phyloP scores from a whole-genome alignment of 164 flowering plant species.

The grape (Vitis vinifera) region DNA sequence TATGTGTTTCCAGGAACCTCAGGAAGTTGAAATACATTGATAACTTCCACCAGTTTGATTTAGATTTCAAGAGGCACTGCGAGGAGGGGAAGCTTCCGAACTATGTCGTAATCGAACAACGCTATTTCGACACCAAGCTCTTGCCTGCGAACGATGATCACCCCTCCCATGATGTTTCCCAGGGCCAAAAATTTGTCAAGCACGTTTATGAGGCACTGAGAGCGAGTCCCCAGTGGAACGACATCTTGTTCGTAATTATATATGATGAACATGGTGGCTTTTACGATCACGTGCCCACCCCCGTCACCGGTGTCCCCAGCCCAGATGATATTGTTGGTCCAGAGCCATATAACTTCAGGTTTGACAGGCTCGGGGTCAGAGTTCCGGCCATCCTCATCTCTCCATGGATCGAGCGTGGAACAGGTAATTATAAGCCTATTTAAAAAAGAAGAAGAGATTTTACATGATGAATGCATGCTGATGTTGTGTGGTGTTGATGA shows the following conservation, averaged over 20 bases:
- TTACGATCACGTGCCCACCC: constrained; percentile 80
- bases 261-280: constrained; percentile 70
- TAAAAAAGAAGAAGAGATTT: too few species aligned
- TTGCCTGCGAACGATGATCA: constrained; percentile 61
- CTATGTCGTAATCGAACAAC: constrained; percentile 49
- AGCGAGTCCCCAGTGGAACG: constrained; percentile 61
- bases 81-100: constrained; percentile 54
- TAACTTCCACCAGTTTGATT: constrained; percentile 44
- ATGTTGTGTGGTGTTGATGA: background rate
- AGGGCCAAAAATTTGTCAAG: constrained; percentile 57
- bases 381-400: constrained; percentile 71
- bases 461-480: too few species aligned
- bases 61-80: constrained; percentile 46
- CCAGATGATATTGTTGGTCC: constrained; percentile 72
- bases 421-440: constrained; percentile 33
- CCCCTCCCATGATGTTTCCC: constrained; percentile 51
- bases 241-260: constrained; percentile 40
- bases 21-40: constrained; percentile 46
- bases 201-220: constrained; percentile 53
- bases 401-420: constrained; percentile 84
- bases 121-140: constrained; percentile 31
- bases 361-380: constrained; percentile 76
- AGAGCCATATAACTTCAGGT: constrained; percentile 55
- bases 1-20: constrained; percentile 37
- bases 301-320: constrained; percentile 60